These are phyloP conservation scores for Begonia masoniana DNA, from an alignment of 306 rosid genomes.

Conservation along the genomic window DNA sequence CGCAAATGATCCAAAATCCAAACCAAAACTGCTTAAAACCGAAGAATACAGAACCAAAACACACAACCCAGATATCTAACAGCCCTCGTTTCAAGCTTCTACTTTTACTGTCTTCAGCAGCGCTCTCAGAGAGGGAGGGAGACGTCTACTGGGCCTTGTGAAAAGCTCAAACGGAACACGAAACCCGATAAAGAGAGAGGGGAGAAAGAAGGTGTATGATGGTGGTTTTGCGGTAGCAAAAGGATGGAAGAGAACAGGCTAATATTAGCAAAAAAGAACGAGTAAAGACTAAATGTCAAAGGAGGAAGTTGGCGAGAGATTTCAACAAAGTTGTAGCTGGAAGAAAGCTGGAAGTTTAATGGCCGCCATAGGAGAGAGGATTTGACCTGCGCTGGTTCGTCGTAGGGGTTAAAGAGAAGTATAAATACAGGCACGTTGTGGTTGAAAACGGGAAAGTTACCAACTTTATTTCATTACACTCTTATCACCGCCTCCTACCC, in stretches of 20 bases:
- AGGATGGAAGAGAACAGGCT: neutral
- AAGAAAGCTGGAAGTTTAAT: slow-evolving; percentile 11
- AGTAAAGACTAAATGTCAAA: slow-evolving; percentile 5
- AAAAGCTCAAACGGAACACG: slow-evolving; percentile 13
- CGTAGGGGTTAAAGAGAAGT: slow-evolving; percentile 17
- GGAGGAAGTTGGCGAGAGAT: slow-evolving; percentile 3
- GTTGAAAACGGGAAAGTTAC: slow-evolving; percentile 13
- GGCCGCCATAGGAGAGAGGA: slow-evolving; percentile 41
- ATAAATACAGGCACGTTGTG: slow-evolving; percentile 8
- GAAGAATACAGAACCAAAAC: slow-evolving; percentile 5
- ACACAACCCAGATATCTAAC: slow-evolving; percentile 58
- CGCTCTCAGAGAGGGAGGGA: neutral
- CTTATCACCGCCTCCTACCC: neutral
- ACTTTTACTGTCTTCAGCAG: slow-evolving; percentile 3
- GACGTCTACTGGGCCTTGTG: neutral
- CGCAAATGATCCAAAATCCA: neutral
- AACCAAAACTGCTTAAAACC: slow-evolving; percentile 1
- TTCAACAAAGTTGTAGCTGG: slow-evolving; percentile 6
- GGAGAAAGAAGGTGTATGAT: neutral
- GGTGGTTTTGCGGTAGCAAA: slow-evolving; percentile 16
- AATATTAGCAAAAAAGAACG: neutral
- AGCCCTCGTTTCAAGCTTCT: slow-evolving; percentile 14
- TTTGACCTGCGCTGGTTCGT: slow-evolving; percentile 34
- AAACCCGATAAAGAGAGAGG: slow-evolving; percentile 19
- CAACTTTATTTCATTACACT: neutral